Conservation (phyloP, 2,329 filamentous ascomycete species). For the Stromatinia cepivora region DNA sequence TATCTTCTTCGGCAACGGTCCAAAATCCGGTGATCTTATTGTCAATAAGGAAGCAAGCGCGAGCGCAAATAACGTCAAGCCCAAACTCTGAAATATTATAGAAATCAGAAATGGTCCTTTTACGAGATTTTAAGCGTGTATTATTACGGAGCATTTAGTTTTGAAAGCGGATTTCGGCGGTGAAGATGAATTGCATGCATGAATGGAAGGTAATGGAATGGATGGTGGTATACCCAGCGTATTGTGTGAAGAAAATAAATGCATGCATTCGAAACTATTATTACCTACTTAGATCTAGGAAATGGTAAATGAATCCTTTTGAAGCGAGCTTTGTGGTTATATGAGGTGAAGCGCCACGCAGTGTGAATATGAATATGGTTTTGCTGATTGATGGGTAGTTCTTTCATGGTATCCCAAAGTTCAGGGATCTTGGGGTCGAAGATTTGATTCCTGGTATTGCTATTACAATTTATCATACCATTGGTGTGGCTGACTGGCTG, state of each 20-base stretch:
- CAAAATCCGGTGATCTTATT: constrained; percentile 74
- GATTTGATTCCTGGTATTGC: neutral
- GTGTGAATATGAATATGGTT: neutral
- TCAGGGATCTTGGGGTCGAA: neutral
- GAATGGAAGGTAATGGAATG: neutral
- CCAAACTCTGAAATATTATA: constrained; percentile 36
- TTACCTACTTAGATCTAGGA: neutral
- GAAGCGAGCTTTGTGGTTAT: neutral
- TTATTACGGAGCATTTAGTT: constrained; percentile 7
- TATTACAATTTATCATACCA: too few species aligned
- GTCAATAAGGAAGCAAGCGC: constrained; percentile 87
- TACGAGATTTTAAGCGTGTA: neutral
- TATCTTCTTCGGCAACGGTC: constrained; percentile 90
- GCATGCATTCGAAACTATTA: neutral
- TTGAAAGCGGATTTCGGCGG: neutral
- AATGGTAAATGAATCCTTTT: neutral
- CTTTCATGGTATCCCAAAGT: neutral
- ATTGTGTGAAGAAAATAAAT: neutral
- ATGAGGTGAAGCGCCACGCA: neutral
- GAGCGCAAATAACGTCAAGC: constrained; percentile 36
- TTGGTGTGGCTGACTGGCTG: too few species aligned
- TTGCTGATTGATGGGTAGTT: neutral
- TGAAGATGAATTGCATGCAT: neutral
- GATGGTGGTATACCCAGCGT: constrained; percentile 10
- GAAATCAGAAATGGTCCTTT: neutral